phyloP scores from a whole-genome alignment of 2,329 filamentous ascomycete species.

The Bipolaris zeicola region DNA sequence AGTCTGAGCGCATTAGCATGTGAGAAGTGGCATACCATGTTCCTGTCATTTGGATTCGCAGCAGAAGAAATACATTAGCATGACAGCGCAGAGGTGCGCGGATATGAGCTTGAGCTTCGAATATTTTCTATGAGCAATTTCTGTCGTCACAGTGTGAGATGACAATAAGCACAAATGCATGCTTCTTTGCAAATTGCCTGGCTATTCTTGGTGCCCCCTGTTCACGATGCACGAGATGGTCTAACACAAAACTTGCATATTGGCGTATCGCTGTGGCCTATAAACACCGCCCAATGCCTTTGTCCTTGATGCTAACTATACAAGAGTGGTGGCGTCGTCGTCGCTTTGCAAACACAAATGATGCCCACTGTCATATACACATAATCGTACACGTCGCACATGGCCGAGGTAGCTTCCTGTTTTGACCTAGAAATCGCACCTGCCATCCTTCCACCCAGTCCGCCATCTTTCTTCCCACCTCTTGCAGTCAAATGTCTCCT shows the following conservation, averaged over 20 bases:
- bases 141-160: constrained; percentile 18
- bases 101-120: constrained; percentile 6
- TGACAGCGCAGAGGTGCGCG: constrained; percentile 2
- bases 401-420: not conserved
- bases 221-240: not conserved
- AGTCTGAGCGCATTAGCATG: constrained; percentile 30
- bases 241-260: not conserved
- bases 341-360: constrained; percentile 9
- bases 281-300: constrained; percentile 20
- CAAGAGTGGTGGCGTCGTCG: constrained; percentile 9
- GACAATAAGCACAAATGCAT: constrained; percentile 17
- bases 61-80: constrained; percentile 14
- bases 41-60: constrained; percentile 21
- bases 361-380: constrained; percentile 1
- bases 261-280: not conserved
- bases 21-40: constrained; percentile 18
- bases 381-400: constrained; percentile 11
- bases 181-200: constrained; percentile 10
- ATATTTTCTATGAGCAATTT: constrained; percentile 12
- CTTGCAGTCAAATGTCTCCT: constrained; percentile 85
- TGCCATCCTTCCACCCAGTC: constrained; percentile 79
- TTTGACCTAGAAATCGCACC: constrained; percentile 59
- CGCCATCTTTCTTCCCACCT: constrained; percentile 94
- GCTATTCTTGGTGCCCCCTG: not conserved
- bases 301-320: constrained; percentile 9